Evolutionary conservation across 148 eudicot genomes (phyloP).

Genomic region (Arbutus unedo): DNA sequence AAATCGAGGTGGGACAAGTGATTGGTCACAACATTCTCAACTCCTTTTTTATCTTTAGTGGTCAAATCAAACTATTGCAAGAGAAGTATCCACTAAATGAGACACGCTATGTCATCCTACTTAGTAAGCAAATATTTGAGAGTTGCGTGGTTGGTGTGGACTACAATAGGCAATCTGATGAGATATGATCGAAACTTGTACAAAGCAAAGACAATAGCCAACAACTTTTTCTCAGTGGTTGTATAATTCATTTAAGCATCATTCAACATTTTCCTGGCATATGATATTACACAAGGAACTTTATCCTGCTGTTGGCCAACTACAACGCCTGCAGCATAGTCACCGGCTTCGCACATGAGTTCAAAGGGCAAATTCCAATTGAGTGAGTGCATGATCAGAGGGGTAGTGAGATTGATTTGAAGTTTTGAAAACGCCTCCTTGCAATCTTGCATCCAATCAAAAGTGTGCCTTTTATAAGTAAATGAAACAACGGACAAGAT

Average conservation of each 20-base stretch:
- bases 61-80: background rate
- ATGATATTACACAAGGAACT: background rate
- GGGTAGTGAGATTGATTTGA: no score
- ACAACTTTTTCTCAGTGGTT: no score
- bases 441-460: no score
- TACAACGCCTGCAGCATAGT: background rate
- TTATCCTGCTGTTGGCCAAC: background rate
- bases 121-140: no score
- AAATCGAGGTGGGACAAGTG: background rate
- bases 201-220: no score
- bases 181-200: no score
- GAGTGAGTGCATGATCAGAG: background rate
- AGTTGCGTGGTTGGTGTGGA: no score
- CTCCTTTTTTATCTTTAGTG: background rate
- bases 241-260: no score
- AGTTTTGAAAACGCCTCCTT: no score
- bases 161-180: no score
- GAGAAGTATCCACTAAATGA: background rate
- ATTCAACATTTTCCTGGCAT: no score
- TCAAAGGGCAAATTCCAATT: background rate
- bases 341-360: background rate
- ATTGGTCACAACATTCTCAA: background rate
- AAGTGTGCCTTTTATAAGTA: background rate
- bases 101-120: background rate
- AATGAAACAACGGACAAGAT: no score